A percentile compares a stretch with the other conserved stretches of the same genome.
These are phyloP conservation scores for Allantophomopsis lycopodina DNA, from an alignment of 2,329 filamentous ascomycete genomes.

Conservation along the genomic window DNA sequence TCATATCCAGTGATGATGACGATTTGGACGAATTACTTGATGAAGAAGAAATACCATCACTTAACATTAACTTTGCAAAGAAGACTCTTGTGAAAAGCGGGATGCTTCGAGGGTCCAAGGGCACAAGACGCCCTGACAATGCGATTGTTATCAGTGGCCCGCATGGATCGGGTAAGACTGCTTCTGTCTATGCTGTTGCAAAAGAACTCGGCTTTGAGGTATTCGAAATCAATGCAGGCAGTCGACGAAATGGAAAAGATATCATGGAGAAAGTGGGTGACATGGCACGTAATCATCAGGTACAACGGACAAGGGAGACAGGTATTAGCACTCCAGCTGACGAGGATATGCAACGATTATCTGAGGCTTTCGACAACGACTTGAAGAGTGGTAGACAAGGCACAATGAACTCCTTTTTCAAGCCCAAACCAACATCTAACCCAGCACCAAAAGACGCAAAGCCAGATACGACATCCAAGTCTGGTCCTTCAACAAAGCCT, in stretches of 20 bases:
- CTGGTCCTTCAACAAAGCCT: slow-evolving; percentile 4
- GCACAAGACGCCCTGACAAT: slow-evolving; percentile 42
- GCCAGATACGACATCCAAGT: slow-evolving; percentile 9
- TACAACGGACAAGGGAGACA: slow-evolving; percentile 36
- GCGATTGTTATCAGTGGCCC: slow-evolving; percentile 82
- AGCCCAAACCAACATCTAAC: slow-evolving; percentile 27
- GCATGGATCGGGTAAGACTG: slow-evolving; percentile 84
- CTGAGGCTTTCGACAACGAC: slow-evolving; percentile 37
- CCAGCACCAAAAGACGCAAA: slow-evolving; percentile 7
- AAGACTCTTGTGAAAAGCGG: slow-evolving; percentile 40
- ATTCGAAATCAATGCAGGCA: slow-evolving; percentile 85
- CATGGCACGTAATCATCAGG: slow-evolving; percentile 92
- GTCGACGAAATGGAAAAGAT: slow-evolving; percentile 75
- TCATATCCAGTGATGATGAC: slow-evolving; percentile 70
- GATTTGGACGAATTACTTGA: slow-evolving; percentile 58
- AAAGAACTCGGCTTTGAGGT: slow-evolving; percentile 87
- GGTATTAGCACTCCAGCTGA: slow-evolving; percentile 17
- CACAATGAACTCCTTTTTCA: slow-evolving; percentile 74
- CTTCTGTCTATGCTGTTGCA: slow-evolving; percentile 80
- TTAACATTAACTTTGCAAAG: slow-evolving; percentile 24
- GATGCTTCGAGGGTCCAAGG: slow-evolving; percentile 17
- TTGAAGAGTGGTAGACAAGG: slow-evolving; percentile 59
- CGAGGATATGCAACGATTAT: slow-evolving; percentile 18
- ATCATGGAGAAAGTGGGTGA: slow-evolving; percentile 86
- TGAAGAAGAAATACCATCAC: slow-evolving; percentile 29